phyloP scores from a whole-genome alignment of 2,329 filamentous ascomycete species.

The Fusarium sp. region DNA sequence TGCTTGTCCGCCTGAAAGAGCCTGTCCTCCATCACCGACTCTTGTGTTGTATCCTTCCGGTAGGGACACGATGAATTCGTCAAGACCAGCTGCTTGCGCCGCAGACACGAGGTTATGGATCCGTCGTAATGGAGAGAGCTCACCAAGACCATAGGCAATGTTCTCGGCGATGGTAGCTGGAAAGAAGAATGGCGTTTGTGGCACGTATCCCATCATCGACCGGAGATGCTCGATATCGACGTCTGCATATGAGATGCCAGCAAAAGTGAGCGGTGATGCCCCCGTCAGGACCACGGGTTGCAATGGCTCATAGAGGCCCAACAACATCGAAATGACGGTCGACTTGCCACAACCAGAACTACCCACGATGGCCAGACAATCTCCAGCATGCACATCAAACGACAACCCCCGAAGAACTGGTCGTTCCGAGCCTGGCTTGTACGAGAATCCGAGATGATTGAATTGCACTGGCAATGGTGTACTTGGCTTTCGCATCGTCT shows the following conservation, averaged over 20 bases:
- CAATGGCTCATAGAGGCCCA: slow-evolving; percentile 74
- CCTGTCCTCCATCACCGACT: slow-evolving; percentile 81
- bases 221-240: slow-evolving; percentile 73
- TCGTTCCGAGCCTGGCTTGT: slow-evolving; percentile 68
- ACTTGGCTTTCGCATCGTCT: slow-evolving; percentile 51
- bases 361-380: slow-evolving; percentile 83
- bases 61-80: slow-evolving; percentile 81
- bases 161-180: slow-evolving; percentile 82
- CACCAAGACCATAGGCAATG: slow-evolving; percentile 80
- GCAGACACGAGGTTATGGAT: slow-evolving; percentile 60
- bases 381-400: slow-evolving; percentile 72
- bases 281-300: neutral
- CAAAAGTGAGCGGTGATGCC: slow-evolving; percentile 65
- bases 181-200: slow-evolving; percentile 81
- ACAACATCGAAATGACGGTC: slow-evolving; percentile 80
- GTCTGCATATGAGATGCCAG: slow-evolving; percentile 64
- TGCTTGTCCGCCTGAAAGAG: slow-evolving; percentile 83
- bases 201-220: slow-evolving; percentile 73
- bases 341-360: slow-evolving; percentile 92
- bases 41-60: slow-evolving; percentile 70
- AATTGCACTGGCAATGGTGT: slow-evolving; percentile 60
- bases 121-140: slow-evolving; percentile 63
- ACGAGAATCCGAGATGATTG: slow-evolving; percentile 74
- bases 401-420: slow-evolving; percentile 73
- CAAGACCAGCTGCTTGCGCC: slow-evolving; percentile 72